Evolutionary conservation across 805 yeast genomes (phyloP), one percentile per base, ranked within the genome.

Genomic region (Metschnikowia arizonensis): DNA sequence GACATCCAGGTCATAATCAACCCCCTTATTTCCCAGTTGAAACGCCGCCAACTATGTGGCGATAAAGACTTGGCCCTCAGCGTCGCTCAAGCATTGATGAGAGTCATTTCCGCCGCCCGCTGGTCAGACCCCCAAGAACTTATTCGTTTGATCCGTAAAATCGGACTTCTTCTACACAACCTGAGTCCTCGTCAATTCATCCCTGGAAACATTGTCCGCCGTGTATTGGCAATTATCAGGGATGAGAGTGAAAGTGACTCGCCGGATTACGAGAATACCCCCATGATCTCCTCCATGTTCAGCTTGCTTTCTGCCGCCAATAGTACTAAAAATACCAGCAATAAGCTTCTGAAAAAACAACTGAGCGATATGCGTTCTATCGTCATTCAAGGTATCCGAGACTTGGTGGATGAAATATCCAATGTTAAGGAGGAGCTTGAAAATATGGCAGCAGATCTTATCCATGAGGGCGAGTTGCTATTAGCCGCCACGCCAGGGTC

Each of bases 401-500:
- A 88, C 56, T 74, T 93, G 47, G 81, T 90, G 45, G 98, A 93
- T 64, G 99, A 93, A 65, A 85, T 93, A 44, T 77, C 85, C 19
- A 85, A 85, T 56, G 85, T 87, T 36, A 90, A 88, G 59, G 98
- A 91, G 56, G 91, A 91, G 46, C 83, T 93, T 33, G 96, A 89
- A 64, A 79, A 83, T 48, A 87, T 89, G 82, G 85, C 96, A 14
- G 85, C 84, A 30, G 99, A 93, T 60, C 75, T 93, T 70, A 88
- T 93, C 60, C 98, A 91, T 65, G 97, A 93, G 58, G 85, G 89
- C 60, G 93, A 86, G 63, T 77, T 86, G 18, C 65, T 86, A 35
- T 70, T 88, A 43, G 88, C 97, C 0, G 97, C 98, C n/a, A 89
- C 98, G 0, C 97, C 98, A 5, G 88, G 83, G 33, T 88, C 97